Conservation (phyloP, 2,329 filamentous ascomycete genomes). For the Colletotrichum godetiae region DNA sequence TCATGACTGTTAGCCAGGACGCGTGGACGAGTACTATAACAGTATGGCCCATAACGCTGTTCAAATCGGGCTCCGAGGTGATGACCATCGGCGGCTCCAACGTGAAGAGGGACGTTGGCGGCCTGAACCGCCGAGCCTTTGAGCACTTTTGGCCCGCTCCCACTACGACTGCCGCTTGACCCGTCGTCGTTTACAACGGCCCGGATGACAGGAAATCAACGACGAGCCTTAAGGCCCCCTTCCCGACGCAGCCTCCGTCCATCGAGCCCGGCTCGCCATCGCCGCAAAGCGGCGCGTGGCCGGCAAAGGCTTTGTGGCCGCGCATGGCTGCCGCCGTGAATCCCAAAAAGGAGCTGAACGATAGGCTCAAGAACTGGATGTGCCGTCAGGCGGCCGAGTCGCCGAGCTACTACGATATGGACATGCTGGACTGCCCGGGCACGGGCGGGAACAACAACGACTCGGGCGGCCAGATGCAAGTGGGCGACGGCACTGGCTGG, state of each 20-base stretch:
- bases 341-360: conserved; percentile 5
- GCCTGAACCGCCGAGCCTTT: conserved; percentile 30
- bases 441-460: not conserved
- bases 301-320: conserved; percentile 13
- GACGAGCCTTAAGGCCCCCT: conserved; percentile 31
- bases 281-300: conserved; percentile 35
- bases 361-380: not conserved
- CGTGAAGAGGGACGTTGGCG: not conserved
- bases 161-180: conserved; percentile 39
- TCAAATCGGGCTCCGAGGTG: conserved; percentile 40
- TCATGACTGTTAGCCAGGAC: conserved; percentile 44
- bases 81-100: conserved; percentile 36
- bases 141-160: conserved; percentile 35
- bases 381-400: not conserved
- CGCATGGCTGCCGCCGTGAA: not conserved
- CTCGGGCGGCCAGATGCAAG: not conserved
- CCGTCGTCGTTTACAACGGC: conserved; percentile 37
- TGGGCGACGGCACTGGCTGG: not conserved
- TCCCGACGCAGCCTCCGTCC: conserved; percentile 36
- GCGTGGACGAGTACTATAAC: conserved; percentile 47
- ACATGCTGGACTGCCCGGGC: conserved; percentile 12
- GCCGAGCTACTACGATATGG: conserved; percentile 8
- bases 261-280: conserved; percentile 35
- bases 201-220: conserved; percentile 33
- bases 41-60: conserved; percentile 41